These are phyloP conservation scores for Colletotrichum incanum DNA, from an alignment of 2,329 filamentous ascomycete genomes.

Conservation along the genomic window DNA sequence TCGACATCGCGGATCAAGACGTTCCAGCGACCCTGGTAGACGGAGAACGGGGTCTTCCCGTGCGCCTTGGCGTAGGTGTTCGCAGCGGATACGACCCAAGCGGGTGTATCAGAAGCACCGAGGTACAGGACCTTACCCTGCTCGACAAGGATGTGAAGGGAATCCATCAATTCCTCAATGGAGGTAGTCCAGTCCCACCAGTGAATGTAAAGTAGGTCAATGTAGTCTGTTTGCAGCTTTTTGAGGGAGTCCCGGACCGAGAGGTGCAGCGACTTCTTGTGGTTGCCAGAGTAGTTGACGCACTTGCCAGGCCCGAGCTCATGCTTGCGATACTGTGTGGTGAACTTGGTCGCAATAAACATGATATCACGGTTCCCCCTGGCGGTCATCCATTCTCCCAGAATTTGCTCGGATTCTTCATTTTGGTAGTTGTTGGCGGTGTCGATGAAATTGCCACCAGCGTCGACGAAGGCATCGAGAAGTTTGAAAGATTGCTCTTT, in stretches of 20 bases:
- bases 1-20: slow-evolving; percentile 55
- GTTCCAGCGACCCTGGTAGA: slow-evolving; percentile 60
- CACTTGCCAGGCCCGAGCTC: slow-evolving; percentile 54
- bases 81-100: slow-evolving; percentile 57
- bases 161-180: slow-evolving; percentile 61
- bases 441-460: slow-evolving; percentile 80
- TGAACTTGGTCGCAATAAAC: slow-evolving; percentile 72
- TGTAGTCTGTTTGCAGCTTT: slow-evolving; percentile 62
- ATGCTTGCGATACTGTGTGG: slow-evolving; percentile 61
- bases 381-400: slow-evolving; percentile 70
- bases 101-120: slow-evolving; percentile 57
- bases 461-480: slow-evolving; percentile 69
- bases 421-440: slow-evolving; percentile 73
- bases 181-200: slow-evolving; percentile 61
- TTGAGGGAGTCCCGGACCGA: slow-evolving; percentile 59
- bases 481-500: slow-evolving; percentile 70
- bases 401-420: slow-evolving; percentile 70
- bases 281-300: slow-evolving; percentile 62
- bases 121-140: slow-evolving; percentile 61
- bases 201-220: slow-evolving; percentile 63
- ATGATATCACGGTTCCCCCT: slow-evolving; percentile 68
- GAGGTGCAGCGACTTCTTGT: slow-evolving; percentile 58
- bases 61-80: slow-evolving; percentile 56
- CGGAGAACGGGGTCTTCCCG: slow-evolving; percentile 55
- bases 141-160: slow-evolving; percentile 58